phyloP scores from a whole-genome alignment of 345 rosid genomes.

The Boechera retrofracta region DNA sequence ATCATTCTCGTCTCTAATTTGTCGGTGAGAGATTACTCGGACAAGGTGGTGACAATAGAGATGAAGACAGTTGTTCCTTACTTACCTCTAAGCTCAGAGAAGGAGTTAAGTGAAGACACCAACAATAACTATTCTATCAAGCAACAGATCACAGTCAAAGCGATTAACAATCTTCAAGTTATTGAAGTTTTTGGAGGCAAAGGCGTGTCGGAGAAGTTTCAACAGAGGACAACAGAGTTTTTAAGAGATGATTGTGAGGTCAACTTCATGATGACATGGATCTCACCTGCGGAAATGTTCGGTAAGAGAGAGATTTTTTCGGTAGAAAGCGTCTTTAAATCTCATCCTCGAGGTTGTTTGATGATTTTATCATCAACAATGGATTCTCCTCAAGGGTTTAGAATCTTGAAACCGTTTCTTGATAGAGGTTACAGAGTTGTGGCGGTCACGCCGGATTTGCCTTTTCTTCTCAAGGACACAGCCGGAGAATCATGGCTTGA shows the following conservation, averaged over 20 bases:
- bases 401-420: conserved; percentile 54
- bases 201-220: conserved; percentile 38
- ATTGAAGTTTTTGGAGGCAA: conserved; percentile 31
- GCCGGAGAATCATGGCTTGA: conserved; percentile 65
- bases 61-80: conserved; percentile 37
- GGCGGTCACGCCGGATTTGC: conserved; percentile 60
- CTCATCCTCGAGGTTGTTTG: conserved; percentile 62
- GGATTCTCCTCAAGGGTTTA: conserved; percentile 55
- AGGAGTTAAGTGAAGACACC: conserved; percentile 22
- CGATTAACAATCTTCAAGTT: conserved; percentile 37
- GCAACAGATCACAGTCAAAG: conserved; percentile 23
- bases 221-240: conserved; percentile 49
- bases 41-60: conserved; percentile 28
- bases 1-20: conserved; percentile 36
- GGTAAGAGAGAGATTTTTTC: conserved; percentile 61
- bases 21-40: conserved; percentile 25
- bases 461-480: conserved; percentile 58
- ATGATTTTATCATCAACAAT: conserved; percentile 61
- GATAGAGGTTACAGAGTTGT: conserved; percentile 53
- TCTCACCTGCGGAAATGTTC: conserved; percentile 57
- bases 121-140: not conserved
- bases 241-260: conserved; percentile 50
- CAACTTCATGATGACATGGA: conserved; percentile 74
- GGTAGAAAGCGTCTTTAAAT: conserved; percentile 56
- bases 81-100: conserved; percentile 42